Percentiles rank a stretch among this genome's conserved stretches.
These are phyloP conservation scores for Piromyces sp. DNA, from an alignment of 192 early-diverging fungal species.

Conservation along the genomic window DNA sequence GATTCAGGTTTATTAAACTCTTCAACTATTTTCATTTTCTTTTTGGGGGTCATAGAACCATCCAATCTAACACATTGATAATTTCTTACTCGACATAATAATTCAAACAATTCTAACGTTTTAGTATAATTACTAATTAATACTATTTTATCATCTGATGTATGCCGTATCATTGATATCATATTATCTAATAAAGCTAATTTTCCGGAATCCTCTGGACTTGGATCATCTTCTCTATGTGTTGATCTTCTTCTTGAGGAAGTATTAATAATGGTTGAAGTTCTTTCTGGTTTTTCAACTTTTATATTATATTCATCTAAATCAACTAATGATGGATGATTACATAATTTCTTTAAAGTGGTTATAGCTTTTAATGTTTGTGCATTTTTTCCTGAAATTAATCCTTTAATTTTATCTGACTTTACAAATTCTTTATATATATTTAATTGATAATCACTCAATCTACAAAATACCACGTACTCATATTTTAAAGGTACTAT, in stretches of 20 bases:
- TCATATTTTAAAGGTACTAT: constrained; percentile 91
- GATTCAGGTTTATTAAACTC: constrained; percentile 81
- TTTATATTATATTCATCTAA: not conserved
- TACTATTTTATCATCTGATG: constrained; percentile 81
- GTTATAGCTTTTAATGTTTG: constrained; percentile 83
- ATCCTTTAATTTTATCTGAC: constrained; percentile 49
- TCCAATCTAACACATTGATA: constrained; percentile 72
- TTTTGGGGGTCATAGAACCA: constrained; percentile 76
- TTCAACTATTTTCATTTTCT: constrained; percentile 89
- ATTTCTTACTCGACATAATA: constrained; percentile 56
- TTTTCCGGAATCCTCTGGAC: constrained; percentile 72
- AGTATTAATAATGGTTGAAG: constrained; percentile 13
- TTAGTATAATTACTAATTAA: constrained; percentile 98
- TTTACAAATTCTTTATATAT: constrained; percentile 67
- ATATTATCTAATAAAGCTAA: constrained; percentile 40
- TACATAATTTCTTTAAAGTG: constrained; percentile 87
- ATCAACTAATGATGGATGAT: constrained; percentile 83
- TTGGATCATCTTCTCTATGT: not conserved
- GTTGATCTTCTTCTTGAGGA: constrained; percentile 9
- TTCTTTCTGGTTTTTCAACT: constrained; percentile 12
- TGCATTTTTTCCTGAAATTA: constrained; percentile 32
- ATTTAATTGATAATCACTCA: constrained; percentile 53
- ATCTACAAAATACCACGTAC: constrained; percentile 89
- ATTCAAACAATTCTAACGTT: constrained; percentile 84
- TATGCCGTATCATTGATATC: constrained; percentile 19